Percentiles rank a stretch among this genome's conserved stretches.
Conservation (phyloP, 352 stramenopile species). For the Phytopythium chamaehyphon region DNA sequence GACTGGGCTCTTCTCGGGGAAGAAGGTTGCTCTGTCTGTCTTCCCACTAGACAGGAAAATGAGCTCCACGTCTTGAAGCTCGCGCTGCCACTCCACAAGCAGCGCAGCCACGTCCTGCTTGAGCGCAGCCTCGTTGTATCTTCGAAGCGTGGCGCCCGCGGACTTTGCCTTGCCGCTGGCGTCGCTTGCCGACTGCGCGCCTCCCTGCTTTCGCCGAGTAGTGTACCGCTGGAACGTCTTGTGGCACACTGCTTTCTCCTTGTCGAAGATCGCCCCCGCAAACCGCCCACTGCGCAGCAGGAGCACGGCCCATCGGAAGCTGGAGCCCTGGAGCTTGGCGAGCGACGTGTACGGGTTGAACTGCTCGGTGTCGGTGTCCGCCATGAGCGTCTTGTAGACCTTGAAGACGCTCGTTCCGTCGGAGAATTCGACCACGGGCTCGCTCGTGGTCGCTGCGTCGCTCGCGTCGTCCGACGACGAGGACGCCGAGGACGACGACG, state of each 20-base stretch:
- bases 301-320: conserved; percentile 83
- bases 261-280: conserved; percentile 86
- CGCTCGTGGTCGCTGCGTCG: conserved; percentile 37
- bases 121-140: conserved; percentile 90
- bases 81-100: conserved; percentile 76
- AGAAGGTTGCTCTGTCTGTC: conserved; percentile 75
- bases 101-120: conserved; percentile 86
- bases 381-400: conserved; percentile 71
- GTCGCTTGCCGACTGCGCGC: conserved; percentile 89
- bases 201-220: conserved; percentile 91
- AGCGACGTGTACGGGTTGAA: conserved; percentile 63
- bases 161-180: conserved; percentile 87
- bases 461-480: conserved; percentile 51
- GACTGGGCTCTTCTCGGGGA: conserved; percentile 64
- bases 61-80: conserved; percentile 43
- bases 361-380: conserved; percentile 32
- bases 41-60: conserved; percentile 76
- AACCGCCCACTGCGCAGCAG: conserved; percentile 92
- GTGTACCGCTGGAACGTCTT: conserved; percentile 94
- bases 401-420: conserved; percentile 76
- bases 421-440: conserved; percentile 78
- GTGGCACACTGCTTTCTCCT: conserved; percentile 88
- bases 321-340: conserved; percentile 40
- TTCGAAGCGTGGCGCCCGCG: conserved; percentile 88
- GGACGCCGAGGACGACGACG: conserved; percentile 32